Evolutionary conservation across 108 stramenopile genomes (phyloP), one percentile per base, ranked within the genome.

Genomic region (Nitzschia sp.): DNA sequence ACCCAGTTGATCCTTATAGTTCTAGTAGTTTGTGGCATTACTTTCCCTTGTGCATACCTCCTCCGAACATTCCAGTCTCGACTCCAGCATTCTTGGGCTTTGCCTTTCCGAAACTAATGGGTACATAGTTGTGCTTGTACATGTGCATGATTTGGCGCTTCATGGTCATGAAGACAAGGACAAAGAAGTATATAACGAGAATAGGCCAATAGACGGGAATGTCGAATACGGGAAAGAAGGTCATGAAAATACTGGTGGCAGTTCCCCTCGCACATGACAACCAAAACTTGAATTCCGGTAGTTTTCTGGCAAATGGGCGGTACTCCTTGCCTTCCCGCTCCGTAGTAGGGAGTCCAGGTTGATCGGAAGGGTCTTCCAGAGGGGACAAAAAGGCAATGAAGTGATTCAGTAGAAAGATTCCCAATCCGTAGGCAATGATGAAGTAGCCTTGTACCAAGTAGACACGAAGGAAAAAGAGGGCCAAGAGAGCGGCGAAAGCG

Each of bases 201-300:
- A 99, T 98, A 46, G 98, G 98, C 98, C 98, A 98, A 79, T 97
- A 99, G n/a, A 99, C 98, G 10, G 98, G 98, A 39, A 99, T 80
- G 80, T 99, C 97, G 78, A 99, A 99, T 11, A 99, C 59, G 29
- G 77, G 66, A 77, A 98, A 97, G 78, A 98, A 97, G 10, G 97
- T 99, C 96, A 98, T 97, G 40, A 82, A 11, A 41, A 99, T 75
- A 19, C 86, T 80, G 10, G 83, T 87, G n/a, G 65, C 19, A 11
- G 83, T 79, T 15, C 95, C 98, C 55, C 83, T 82, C 8, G 85
- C 65, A 70, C 94, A 95, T 5, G 91, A 86, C 76, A 93, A 57
- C 98, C 98, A 99, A 74, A 99, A 99, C 80, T 98, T 97, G 80
- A 99, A 99, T 71, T 99, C 98, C 14, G 98, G 98, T 40, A 99